Evolutionary conservation across 257 asterid species (phyloP).

Genomic region (Ilex aquifolium): DNA sequence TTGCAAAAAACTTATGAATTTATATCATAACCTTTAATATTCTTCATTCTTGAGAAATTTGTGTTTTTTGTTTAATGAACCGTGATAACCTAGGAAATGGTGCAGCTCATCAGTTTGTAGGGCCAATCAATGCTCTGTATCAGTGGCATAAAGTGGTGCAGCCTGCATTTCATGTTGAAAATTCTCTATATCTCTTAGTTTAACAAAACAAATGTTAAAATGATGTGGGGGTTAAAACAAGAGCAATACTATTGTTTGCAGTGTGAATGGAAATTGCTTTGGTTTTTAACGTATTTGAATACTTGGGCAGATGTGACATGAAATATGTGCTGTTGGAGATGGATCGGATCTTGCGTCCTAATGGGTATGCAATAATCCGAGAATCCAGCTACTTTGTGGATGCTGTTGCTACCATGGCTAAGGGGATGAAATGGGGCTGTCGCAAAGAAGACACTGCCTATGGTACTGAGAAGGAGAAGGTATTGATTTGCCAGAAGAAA

Average conservation of each 20-base stretch:
- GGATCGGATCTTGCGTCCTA: constrained; percentile 92
- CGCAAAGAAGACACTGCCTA: constrained; percentile 77
- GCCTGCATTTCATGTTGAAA: no score
- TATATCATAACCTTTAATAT: no score
- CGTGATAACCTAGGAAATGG: no score
- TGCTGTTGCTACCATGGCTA: constrained; percentile 57
- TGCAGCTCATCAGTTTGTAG: no score
- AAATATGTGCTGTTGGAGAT: constrained; percentile 86
- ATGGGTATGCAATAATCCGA: constrained; percentile 73
- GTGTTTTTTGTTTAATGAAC: no score
- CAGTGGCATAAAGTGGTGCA: no score
- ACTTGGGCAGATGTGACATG: constrained; percentile 75
- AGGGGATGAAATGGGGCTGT: constrained; percentile 93
- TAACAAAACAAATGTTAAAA: neutral
- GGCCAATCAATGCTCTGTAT: no score
- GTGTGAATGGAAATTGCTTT: neutral
- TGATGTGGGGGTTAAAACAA: neutral
- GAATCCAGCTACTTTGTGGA: constrained; percentile 73
- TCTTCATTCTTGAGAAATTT: no score
- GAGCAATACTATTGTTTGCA: neutral
- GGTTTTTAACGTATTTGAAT: neutral
- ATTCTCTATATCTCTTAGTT: neutral
- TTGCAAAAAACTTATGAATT: no score
- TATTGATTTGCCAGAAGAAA: constrained; percentile 93
- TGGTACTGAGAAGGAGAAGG: constrained; percentile 58